Conservation (phyloP, 441 rosid genomes). For the Omphalea diandra region DNA sequence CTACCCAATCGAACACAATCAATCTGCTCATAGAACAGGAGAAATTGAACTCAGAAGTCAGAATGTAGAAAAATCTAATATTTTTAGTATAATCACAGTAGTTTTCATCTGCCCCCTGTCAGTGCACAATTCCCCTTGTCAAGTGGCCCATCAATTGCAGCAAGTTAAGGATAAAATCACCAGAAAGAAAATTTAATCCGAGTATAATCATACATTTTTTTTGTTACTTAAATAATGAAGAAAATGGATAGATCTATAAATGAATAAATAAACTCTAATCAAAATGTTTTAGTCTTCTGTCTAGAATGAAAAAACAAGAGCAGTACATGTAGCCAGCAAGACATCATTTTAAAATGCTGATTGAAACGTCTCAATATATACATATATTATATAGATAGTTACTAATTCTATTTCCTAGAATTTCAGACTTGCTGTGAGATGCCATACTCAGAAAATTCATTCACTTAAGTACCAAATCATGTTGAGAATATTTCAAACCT, state of each 20-base stretch:
- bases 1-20: slow-evolving; percentile 4
- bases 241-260: not conserved
- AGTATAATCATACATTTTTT: no score
- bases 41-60: not conserved
- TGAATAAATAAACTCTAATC: not conserved
- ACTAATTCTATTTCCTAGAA: not conserved
- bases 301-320: not conserved
- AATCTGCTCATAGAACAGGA: slow-evolving; percentile 13
- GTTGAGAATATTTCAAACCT: not conserved
- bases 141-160: not conserved
- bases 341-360: not conserved
- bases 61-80: not conserved
- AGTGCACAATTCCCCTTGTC: not conserved
- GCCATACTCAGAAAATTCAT: not conserved
- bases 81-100: not conserved
- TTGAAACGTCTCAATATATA: no score
- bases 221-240: not conserved
- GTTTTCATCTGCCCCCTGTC: not conserved
- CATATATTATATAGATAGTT: not conserved
- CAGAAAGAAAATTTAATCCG: not conserved
- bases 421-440: not conserved
- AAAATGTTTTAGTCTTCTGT: not conserved
- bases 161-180: not conserved
- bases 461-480: not conserved
- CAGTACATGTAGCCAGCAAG: not conserved